Evolutionary conservation across 805 yeast species (phyloP).

Genomic region (Suhomyces sp.): DNA sequence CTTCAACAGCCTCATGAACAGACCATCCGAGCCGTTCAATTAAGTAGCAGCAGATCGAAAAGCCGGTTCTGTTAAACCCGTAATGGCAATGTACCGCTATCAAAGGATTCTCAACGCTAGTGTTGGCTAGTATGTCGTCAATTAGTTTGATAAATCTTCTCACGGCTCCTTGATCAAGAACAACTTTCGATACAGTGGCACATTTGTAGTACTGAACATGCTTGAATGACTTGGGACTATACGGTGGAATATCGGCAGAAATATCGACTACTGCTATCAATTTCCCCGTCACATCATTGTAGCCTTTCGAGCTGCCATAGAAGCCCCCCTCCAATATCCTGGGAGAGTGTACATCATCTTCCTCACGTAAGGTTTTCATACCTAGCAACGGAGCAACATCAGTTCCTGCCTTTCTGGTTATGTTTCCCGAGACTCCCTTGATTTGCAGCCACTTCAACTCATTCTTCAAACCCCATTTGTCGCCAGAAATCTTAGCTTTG

Average conservation of each 20-base stretch:
- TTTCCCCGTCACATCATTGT: slow-evolving; percentile 23
- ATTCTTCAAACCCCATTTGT: slow-evolving; percentile 78
- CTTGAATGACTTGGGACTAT: slow-evolving; percentile 55
- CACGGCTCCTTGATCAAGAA: slow-evolving; percentile 62
- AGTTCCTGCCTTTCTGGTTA: slow-evolving; percentile 28
- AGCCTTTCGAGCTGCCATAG: slow-evolving; percentile 32
- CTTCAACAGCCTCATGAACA: slow-evolving; percentile 61
- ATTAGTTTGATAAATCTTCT: slow-evolving; percentile 53
- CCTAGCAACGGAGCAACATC: slow-evolving; percentile 54
- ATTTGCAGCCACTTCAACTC: slow-evolving; percentile 67
- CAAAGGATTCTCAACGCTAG: slow-evolving; percentile 28
- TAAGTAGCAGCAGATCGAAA: slow-evolving; percentile 64
- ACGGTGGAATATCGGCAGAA: slow-evolving; percentile 68
- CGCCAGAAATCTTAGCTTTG: slow-evolving; percentile 61
- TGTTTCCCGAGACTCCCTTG: slow-evolving; percentile 47
- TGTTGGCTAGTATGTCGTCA: slow-evolving; percentile 39
- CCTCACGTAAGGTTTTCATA: slow-evolving; percentile 71
- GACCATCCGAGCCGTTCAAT: slow-evolving; percentile 58
- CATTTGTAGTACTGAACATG: slow-evolving; percentile 62
- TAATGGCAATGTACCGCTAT: slow-evolving; percentile 78
- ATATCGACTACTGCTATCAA: slow-evolving; percentile 65
- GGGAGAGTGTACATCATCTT: slow-evolving; percentile 62
- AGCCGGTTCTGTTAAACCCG: slow-evolving; percentile 79
- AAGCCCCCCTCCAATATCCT: slow-evolving; percentile 45
- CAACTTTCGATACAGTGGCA: slow-evolving; percentile 75